Evolutionary conservation across 108 stramenopile species (phyloP).

Genomic region (Nitzschia sp.): DNA sequence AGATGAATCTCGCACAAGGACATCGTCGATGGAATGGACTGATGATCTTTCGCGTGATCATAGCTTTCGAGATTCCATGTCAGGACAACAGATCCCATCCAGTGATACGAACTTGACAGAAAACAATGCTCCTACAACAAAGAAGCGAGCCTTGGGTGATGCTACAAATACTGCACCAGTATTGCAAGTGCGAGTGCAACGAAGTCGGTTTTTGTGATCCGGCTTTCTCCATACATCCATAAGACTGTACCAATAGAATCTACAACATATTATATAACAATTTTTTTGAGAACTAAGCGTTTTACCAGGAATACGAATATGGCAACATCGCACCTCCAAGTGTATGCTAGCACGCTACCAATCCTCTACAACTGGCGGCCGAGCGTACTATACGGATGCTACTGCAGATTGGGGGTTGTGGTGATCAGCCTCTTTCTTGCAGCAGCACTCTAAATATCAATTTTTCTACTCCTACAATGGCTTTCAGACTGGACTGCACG

Average conservation of each 20-base stretch:
- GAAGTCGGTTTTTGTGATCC: slow-evolving; percentile 14
- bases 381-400: too few species aligned
- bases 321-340: too few species aligned
- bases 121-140: background rate
- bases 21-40: background rate
- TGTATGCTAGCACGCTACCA: too few species aligned
- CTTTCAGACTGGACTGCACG: too few species aligned
- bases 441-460: too few species aligned
- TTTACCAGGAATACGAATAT: too few species aligned
- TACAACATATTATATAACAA: background rate
- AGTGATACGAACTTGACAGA: background rate
- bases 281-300: background rate
- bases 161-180: slow-evolving; percentile 20
- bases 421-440: too few species aligned
- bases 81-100: background rate
- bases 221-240: background rate
- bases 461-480: too few species aligned
- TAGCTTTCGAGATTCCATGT: background rate
- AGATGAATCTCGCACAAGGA: background rate
- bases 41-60: background rate
- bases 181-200: background rate
- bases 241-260: background rate
- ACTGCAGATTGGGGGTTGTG: too few species aligned
- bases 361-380: too few species aligned
- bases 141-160: slow-evolving; percentile 18